Conservation (phyloP, 2,329 filamentous ascomycete genomes). For the Sordariomycetes sp. region DNA sequence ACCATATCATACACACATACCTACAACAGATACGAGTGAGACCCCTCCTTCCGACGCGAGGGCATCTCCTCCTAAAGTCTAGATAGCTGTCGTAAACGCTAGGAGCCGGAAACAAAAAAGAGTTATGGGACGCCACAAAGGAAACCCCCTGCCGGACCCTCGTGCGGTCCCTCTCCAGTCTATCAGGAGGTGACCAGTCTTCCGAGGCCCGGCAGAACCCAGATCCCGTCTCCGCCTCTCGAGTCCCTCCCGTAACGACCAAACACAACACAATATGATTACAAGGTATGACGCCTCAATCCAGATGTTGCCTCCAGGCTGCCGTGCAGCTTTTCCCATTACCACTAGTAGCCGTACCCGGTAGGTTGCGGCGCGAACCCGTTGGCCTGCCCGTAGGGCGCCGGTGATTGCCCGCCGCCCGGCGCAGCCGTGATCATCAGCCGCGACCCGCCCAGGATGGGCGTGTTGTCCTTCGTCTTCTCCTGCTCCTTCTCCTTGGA, state of each 20-base stretch:
- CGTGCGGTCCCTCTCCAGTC: background rate
- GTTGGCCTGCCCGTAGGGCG: conserved; percentile 68
- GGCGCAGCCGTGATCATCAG: conserved; percentile 96
- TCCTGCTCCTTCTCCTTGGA: conserved; percentile 59
- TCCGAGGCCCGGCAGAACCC: background rate
- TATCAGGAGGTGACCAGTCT: background rate
- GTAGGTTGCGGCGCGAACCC: conserved; percentile 86
- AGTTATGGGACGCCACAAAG: background rate
- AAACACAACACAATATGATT: conserved; percentile 4
- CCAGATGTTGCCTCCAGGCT: no score
- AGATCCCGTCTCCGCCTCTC: background rate
- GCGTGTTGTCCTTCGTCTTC: conserved; percentile 87
- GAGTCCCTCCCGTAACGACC: background rate
- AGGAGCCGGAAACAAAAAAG: background rate
- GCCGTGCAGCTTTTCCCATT: no score
- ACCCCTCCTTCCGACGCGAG: background rate
- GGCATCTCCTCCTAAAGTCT: conserved; percentile 1
- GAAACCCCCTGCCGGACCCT: conserved; percentile 1
- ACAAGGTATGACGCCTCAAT: conserved; percentile 1
- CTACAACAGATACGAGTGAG: conserved; percentile 1
- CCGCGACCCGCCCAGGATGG: conserved; percentile 79
- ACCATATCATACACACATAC: conserved; percentile 7
- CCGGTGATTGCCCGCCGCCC: conserved; percentile 47
- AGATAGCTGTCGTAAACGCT: conserved; percentile 2
- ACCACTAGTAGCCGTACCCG: conserved; percentile 55